Conservation (phyloP, 1,139 yeast species). For the Hansenula sp. region DNA sequence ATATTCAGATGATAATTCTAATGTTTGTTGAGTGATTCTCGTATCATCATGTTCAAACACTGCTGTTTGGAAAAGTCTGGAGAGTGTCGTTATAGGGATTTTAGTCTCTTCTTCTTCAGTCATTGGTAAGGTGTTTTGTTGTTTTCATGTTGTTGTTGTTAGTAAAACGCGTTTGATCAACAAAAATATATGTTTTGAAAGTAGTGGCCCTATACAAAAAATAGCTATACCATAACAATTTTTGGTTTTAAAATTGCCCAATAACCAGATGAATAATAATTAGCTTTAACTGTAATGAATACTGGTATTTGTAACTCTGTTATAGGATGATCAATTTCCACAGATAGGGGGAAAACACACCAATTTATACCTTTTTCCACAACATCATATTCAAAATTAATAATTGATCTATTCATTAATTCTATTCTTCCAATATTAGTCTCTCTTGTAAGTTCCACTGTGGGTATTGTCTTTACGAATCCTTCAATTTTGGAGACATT, state of each 20-base stretch:
- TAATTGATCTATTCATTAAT: slow-evolving; percentile 18
- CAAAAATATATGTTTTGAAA: not conserved
- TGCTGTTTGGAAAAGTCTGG: slow-evolving; percentile 48
- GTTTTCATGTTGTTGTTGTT: not conserved
- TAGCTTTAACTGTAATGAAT: slow-evolving; percentile 13
- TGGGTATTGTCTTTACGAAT: slow-evolving; percentile 22
- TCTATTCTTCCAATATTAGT: slow-evolving; percentile 25
- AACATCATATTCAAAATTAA: slow-evolving; percentile 8
- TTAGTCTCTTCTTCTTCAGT: slow-evolving; percentile 13
- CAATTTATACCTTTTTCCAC: slow-evolving; percentile 16
- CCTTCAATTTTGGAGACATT: slow-evolving; percentile 16
- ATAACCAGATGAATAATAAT: slow-evolving; percentile 11
- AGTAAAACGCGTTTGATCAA: not conserved
- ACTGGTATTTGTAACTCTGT: slow-evolving; percentile 10
- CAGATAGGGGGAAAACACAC: slow-evolving; percentile 15
- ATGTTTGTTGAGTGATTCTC: slow-evolving; percentile 43
- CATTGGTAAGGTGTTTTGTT: too few species aligned
- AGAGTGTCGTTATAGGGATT: slow-evolving; percentile 43
- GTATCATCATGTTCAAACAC: slow-evolving; percentile 47
- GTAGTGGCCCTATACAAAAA: not conserved
- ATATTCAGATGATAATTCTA: slow-evolving; percentile 51
- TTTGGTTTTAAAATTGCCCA: slow-evolving; percentile 16
- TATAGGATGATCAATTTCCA: not conserved
- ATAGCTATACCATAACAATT: not conserved
- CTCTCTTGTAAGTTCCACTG: slow-evolving; percentile 17